Evolutionary conservation across 2,329 filamentous ascomycete species (phyloP).

Genomic region (Aureobasidium lini): DNA sequence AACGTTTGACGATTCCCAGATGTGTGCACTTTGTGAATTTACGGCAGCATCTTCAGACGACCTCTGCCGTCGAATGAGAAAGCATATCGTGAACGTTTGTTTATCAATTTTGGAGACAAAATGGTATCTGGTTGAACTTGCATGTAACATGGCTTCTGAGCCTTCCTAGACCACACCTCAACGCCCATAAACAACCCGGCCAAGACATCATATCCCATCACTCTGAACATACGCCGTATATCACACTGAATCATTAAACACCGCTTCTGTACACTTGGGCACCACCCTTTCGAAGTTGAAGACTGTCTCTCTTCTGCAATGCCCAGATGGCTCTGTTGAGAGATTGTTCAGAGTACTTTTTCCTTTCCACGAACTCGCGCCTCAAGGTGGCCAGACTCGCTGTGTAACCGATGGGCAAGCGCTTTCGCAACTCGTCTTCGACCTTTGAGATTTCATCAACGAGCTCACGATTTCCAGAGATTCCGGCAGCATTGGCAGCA

Average conservation of each 20-base stretch:
- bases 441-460: slow-evolving; percentile 84
- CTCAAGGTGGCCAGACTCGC: slow-evolving; percentile 80
- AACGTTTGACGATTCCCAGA: too few species aligned
- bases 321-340: slow-evolving; percentile 80
- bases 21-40: too few species aligned
- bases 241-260: neutral
- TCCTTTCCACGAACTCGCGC: slow-evolving; percentile 84
- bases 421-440: slow-evolving; percentile 78
- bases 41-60: too few species aligned
- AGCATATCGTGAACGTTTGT: neutral
- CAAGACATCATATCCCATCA: neutral
- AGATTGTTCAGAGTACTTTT: slow-evolving; percentile 80
- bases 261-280: slow-evolving; percentile 58
- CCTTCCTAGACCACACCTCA: neutral
- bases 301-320: slow-evolving; percentile 77
- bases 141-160: neutral
- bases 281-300: slow-evolving; percentile 71
- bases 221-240: neutral
- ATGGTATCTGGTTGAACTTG: slow-evolving; percentile 3
- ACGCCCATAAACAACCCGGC: neutral
- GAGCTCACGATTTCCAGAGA: slow-evolving; percentile 71
- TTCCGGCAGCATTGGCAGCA: slow-evolving; percentile 68
- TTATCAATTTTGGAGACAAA: neutral
- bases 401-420: slow-evolving; percentile 87
- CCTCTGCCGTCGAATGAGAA: too few species aligned